A percentile compares a stretch with the other conserved stretches of the same genome.
Evolutionary conservation across 805 yeast genomes (phyloP).

Genomic region (Yarrowia sp.): DNA sequence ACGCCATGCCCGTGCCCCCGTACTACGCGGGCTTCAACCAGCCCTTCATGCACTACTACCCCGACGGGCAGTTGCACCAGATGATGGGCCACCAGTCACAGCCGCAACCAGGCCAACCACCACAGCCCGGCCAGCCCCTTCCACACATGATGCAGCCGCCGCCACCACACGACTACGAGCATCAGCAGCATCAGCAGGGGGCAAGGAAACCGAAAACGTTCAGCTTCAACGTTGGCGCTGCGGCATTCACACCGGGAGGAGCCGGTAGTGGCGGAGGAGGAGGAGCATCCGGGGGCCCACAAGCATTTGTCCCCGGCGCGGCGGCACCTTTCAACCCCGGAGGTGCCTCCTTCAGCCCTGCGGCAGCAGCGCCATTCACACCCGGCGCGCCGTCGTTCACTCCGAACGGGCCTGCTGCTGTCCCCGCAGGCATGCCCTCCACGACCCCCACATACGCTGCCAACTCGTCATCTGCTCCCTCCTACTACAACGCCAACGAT

Average conservation of each 20-base stretch:
- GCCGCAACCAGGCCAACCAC: constrained; percentile 3
- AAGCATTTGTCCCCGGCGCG: constrained; percentile 14
- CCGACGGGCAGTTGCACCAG: constrained; percentile 1
- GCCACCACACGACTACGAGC: not conserved
- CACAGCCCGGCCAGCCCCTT: not conserved
- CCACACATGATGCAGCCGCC: constrained; percentile 20
- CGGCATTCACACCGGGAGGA: constrained; percentile 21
- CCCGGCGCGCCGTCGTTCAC: not conserved
- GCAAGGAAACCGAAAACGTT: constrained; percentile 14
- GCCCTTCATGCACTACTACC: constrained; percentile 14
- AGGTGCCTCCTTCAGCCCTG: not conserved
- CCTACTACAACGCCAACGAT: not conserved
- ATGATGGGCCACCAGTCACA: constrained; percentile 9
- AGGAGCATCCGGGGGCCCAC: not conserved
- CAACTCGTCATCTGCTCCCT: not conserved
- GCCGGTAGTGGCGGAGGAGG: not conserved
- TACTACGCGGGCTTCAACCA: not conserved
- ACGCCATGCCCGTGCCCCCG: constrained; percentile 13
- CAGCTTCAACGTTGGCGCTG: constrained; percentile 23
- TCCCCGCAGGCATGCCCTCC: not conserved
- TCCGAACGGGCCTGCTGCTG: not conserved
- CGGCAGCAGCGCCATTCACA: not conserved
- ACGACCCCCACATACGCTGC: not conserved
- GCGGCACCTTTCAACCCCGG: constrained; percentile 1
- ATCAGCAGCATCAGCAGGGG: not conserved